Base-by-base conservation (phyloP, 768 basidiomycete species). In the Pulveroboletus ravenelii region DNA sequence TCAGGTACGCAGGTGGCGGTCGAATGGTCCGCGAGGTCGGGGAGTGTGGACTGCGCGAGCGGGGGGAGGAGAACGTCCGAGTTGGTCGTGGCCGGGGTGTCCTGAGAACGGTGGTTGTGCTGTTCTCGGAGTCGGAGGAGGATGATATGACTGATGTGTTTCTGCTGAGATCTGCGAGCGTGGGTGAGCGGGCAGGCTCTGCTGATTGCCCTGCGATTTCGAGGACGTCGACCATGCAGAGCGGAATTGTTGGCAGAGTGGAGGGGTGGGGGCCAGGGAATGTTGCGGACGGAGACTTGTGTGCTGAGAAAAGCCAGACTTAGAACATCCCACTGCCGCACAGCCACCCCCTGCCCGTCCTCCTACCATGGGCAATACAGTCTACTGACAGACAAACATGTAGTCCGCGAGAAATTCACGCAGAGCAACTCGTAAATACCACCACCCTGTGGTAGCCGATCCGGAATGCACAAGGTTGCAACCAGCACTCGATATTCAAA, bases 81-180 rank as follows among this genome's bases (percentile, higher is more conserved):
- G 77, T 66, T 6, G 83, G 81, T 5, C 84, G 79, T 27, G 74
- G 75, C 0, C 77, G 73, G 13, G 77, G 72, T 7, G 76, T 72
- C 23, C 64, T 68, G 43, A 76, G 59, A 34, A 72, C 48, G 44
- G 72, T 67, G 39, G 72, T 72, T 0, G 45, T 71, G 69, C 56
- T 63, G 37, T 73, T 69, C 14, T 78, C 77, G 34, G 82, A 83
- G 61, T 75, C 78, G 53, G 81, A 83, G 37, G 76, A 80, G 0
- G 85, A 77, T 3, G 80, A 87, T 50, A 88, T 85, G 63, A 85
- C 87, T 12, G 86, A 87, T 1, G 86, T 76, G 72, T 87, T 87
- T 64, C 87, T 78, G 71, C 82, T 84, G 45, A 88, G 76, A 63
- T 84, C 81, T 43, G 83, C 80, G 50, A 88, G 72, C 0, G 74